phyloP scores from a whole-genome alignment of 2,329 filamentous ascomycete genomes.

The Stagonosporopsis cucurbitacearum region DNA sequence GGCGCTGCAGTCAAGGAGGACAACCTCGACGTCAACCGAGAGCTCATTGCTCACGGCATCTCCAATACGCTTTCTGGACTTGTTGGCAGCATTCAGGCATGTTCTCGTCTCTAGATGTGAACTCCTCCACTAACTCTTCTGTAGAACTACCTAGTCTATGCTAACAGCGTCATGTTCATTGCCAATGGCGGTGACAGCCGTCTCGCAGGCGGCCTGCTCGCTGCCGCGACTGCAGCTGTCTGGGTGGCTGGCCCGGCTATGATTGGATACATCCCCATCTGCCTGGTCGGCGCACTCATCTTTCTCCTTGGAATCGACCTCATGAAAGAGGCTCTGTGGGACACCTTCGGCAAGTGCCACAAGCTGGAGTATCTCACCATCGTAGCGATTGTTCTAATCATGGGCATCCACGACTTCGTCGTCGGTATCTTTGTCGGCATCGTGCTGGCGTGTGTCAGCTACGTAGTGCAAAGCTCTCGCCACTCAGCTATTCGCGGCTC shows the following conservation, averaged over 20 bases:
- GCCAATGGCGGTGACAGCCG: slow-evolving; percentile 87
- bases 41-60: slow-evolving; percentile 89
- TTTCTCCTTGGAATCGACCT: slow-evolving; percentile 95
- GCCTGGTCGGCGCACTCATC: slow-evolving; percentile 95
- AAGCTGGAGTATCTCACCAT: slow-evolving; percentile 88
- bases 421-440: slow-evolving; percentile 92
- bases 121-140: slow-evolving; percentile 25
- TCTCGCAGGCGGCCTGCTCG: slow-evolving; percentile 84
- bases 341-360: slow-evolving; percentile 87
- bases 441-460: slow-evolving; percentile 85
- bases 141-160: slow-evolving; percentile 95
- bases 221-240: slow-evolving; percentile 77
- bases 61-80: slow-evolving; percentile 91
- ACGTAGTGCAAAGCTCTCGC: slow-evolving; percentile 88
- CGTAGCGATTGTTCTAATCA: slow-evolving; percentile 86
- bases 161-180: slow-evolving; percentile 97
- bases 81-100: slow-evolving; percentile 78
- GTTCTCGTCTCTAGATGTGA: not conserved
- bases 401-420: slow-evolving; percentile 97
- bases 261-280: slow-evolving; percentile 93
- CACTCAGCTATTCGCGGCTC: slow-evolving; percentile 87
- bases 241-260: slow-evolving; percentile 85
- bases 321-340: slow-evolving; percentile 84
- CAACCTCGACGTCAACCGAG: slow-evolving; percentile 86
- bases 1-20: slow-evolving; percentile 92